Conservation (phyloP, 495 filamentous ascomycete genomes). For the Neurospora terricola region DNA sequence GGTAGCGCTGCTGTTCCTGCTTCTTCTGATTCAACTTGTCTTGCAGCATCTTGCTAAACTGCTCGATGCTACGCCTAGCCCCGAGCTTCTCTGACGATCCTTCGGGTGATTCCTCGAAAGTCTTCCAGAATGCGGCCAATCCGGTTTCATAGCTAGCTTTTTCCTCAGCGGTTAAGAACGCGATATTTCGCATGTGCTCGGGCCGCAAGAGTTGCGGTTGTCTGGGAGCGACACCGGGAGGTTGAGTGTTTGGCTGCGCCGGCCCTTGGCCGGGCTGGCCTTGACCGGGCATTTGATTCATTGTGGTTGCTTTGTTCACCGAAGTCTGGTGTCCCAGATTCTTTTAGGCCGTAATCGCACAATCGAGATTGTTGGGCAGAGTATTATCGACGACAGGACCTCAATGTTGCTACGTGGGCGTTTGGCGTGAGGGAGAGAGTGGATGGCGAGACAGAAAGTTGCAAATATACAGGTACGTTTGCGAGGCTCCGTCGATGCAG, state of each 20-base stretch:
- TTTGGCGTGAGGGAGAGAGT: not conserved
- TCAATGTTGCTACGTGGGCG: not conserved
- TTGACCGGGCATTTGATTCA: constrained; percentile 29
- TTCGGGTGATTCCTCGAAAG: constrained; percentile 47
- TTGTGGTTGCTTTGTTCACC: not conserved
- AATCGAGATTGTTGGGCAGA: not conserved
- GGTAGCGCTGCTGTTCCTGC: constrained; percentile 17
- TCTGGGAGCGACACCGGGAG: constrained; percentile 1
- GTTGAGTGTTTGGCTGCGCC: constrained; percentile 3
- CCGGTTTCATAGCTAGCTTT: constrained; percentile 57
- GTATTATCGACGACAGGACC: not conserved
- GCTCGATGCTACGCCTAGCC: constrained; percentile 54
- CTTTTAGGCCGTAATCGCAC: not conserved
- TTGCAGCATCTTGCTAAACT: constrained; percentile 55
- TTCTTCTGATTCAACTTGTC: constrained; percentile 36
- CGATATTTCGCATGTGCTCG: constrained; percentile 37
- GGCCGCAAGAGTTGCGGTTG: constrained; percentile 19
- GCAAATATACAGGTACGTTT: not conserved
- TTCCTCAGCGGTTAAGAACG: constrained; percentile 43
- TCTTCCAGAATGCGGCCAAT: constrained; percentile 49
- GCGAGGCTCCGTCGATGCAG: not conserved
- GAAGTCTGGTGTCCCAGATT: not conserved
- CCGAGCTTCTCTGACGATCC: constrained; percentile 46
- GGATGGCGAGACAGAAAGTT: not conserved
- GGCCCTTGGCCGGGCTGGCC: constrained; percentile 18